Conservation (phyloP, 768 basidiomycete species). For the Lyophyllum semitale region DNA sequence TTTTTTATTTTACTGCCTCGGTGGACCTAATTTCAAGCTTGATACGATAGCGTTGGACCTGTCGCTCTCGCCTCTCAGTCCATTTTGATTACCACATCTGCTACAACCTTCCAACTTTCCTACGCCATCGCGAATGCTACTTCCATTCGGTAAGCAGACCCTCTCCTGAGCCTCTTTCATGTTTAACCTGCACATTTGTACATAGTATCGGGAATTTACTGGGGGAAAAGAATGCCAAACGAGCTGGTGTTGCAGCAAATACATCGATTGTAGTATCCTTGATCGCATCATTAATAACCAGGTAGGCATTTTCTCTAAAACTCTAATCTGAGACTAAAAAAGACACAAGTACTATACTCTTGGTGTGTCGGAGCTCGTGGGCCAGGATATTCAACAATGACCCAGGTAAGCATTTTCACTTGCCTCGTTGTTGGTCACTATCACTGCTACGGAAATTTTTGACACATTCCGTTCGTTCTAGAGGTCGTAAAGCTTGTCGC, state of each 20-base stretch:
- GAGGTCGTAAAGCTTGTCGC: slow-evolving; percentile 65
- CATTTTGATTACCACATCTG: slow-evolving; percentile 73
- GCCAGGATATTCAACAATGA: slow-evolving; percentile 73
- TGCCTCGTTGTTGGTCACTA: too few relatives aligned
- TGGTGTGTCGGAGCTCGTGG: slow-evolving; percentile 65
- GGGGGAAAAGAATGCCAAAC: slow-evolving; percentile 11
- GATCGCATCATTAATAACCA: slow-evolving; percentile 57
- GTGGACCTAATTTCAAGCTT: background rate
- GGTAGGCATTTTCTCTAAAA: slow-evolving; percentile 34
- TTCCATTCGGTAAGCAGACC: slow-evolving; percentile 73
- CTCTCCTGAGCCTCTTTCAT: background rate
- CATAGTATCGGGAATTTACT: slow-evolving; percentile 16
- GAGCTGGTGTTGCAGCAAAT: slow-evolving; percentile 30
- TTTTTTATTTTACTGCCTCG: background rate
- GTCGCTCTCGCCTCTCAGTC: slow-evolving; percentile 84
- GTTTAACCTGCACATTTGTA: background rate
- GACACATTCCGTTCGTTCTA: slow-evolving; percentile 5
- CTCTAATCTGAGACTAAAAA: background rate
- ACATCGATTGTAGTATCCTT: slow-evolving; percentile 67
- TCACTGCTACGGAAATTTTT: too few relatives aligned
- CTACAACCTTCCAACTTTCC: slow-evolving; percentile 77
- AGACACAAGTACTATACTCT: slow-evolving; percentile 4
- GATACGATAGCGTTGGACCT: slow-evolving; percentile 63
- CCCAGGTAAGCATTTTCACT: slow-evolving; percentile 51
- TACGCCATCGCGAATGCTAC: slow-evolving; percentile 80